Evolutionary conservation across 352 stramenopile species (phyloP).

Genomic region (Phytophthora citrophthora): DNA sequence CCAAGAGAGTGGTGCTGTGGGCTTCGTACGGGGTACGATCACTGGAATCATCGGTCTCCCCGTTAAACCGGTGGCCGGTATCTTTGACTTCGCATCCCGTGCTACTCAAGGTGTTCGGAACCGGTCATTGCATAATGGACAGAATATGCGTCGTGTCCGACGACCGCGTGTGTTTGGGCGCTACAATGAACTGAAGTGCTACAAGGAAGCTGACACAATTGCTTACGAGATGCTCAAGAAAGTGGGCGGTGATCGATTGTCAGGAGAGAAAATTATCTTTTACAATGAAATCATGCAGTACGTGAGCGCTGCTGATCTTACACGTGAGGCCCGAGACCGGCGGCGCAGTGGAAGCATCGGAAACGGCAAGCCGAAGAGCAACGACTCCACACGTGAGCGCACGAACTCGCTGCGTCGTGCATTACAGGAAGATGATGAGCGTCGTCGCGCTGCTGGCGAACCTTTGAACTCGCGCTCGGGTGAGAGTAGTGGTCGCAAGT

Average conservation of each 20-base stretch:
- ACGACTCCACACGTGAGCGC: constrained; percentile 66
- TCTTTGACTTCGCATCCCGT: constrained; percentile 91
- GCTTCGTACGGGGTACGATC: constrained; percentile 87
- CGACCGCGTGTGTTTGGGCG: constrained; percentile 87
- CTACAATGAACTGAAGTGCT: constrained; percentile 90
- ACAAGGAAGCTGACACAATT: constrained; percentile 89
- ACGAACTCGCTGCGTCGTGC: constrained; percentile 73
- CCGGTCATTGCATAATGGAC: constrained; percentile 78
- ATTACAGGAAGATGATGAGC: constrained; percentile 73
- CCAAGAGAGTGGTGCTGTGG: constrained; percentile 79
- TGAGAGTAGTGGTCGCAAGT: constrained; percentile 49
- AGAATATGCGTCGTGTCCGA: constrained; percentile 80
- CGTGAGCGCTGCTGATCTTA: constrained; percentile 74
- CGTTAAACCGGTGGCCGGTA: constrained; percentile 86
- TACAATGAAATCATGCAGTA: constrained; percentile 89
- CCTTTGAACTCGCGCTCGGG: constrained; percentile 18
- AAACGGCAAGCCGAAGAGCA: constrained; percentile 46
- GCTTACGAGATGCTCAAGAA: constrained; percentile 86
- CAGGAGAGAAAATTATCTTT: constrained; percentile 88
- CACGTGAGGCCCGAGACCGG: constrained; percentile 73
- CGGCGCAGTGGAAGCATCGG: constrained; percentile 36
- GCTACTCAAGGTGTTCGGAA: constrained; percentile 88
- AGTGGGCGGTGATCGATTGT: constrained; percentile 69
- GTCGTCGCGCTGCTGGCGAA: constrained; percentile 44
- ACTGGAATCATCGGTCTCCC: constrained; percentile 88